Percentiles rank a stretch among this genome's conserved stretches.
Conservation (phyloP, 202 grass and related monocot species). For the Setaria viridis region DNA sequence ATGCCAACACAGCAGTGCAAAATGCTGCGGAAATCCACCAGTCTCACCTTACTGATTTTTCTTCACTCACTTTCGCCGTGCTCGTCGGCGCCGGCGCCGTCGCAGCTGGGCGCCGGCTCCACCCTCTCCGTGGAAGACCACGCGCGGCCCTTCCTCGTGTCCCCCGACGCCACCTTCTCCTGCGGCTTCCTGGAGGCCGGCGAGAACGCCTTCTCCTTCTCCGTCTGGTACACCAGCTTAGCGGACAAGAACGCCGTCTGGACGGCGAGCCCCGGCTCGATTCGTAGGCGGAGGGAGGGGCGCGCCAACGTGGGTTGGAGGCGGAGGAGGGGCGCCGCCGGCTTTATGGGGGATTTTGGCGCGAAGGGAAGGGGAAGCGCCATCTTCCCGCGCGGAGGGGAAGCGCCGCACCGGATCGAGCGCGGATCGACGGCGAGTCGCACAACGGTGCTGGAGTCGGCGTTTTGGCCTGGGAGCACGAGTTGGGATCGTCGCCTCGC, state of each 20-base stretch:
- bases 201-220: slow-evolving; percentile 54
- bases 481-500: too few species aligned
- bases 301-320: too few species aligned
- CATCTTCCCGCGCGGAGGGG: too few species aligned
- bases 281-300: too few species aligned
- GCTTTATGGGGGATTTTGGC: too few species aligned
- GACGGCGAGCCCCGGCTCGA: slow-evolving; percentile 53
- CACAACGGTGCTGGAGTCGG: too few species aligned
- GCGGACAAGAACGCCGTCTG: slow-evolving; percentile 47
- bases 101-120: slow-evolving; percentile 18
- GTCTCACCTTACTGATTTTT: background rate
- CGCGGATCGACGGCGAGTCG: too few species aligned
- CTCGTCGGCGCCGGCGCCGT: background rate
- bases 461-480: too few species aligned
- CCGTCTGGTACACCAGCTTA: slow-evolving; percentile 52
- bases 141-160: slow-evolving; percentile 40
- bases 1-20: background rate
- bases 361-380: too few species aligned
- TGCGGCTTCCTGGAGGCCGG: slow-evolving; percentile 46
- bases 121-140: slow-evolving; percentile 44
- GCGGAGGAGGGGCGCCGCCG: too few species aligned
- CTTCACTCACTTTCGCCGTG: background rate
- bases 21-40: background rate
- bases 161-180: slow-evolving; percentile 49
- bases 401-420: too few species aligned